Evolutionary conservation across 306 rosid genomes (phyloP).

Genomic region (Chamaecrista fasciculata): DNA sequence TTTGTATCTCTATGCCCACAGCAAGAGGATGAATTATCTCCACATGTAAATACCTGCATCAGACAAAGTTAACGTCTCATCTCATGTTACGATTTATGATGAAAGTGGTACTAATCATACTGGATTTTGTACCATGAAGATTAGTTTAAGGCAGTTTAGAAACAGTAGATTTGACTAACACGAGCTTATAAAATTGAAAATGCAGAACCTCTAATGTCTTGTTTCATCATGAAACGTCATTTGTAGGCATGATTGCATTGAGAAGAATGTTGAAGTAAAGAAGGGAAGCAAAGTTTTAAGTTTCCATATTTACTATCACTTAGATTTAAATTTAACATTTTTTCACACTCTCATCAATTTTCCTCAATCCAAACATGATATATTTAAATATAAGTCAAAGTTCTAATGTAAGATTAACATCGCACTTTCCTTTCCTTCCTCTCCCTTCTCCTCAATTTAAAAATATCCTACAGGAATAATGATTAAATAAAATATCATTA

Average conservation of each 20-base stretch:
- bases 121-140: slow-evolving; percentile 5
- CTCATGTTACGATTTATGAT: background rate
- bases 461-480: background rate
- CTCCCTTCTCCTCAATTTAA: background rate
- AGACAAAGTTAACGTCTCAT: slow-evolving; percentile 8
- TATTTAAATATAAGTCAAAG: too few relatives aligned
- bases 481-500: background rate
- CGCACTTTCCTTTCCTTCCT: too few relatives aligned
- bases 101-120: slow-evolving; percentile 25
- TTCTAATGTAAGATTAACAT: too few relatives aligned
- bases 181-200: background rate
- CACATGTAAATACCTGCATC: slow-evolving; percentile 82
- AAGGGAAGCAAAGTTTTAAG: background rate
- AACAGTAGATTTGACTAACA: slow-evolving; percentile 1
- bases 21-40: slow-evolving; percentile 85
- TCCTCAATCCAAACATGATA: too few relatives aligned
- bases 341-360: background rate
- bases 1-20: slow-evolving; percentile 84
- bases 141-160: slow-evolving; percentile 1
- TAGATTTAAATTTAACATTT: too few relatives aligned
- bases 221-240: background rate
- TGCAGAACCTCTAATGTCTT: background rate
- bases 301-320: too few relatives aligned
- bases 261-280: background rate
- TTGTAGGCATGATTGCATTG: background rate